phyloP scores from a whole-genome alignment of 208 protist genomes.

The Tritrichomonas foetus region DNA sequence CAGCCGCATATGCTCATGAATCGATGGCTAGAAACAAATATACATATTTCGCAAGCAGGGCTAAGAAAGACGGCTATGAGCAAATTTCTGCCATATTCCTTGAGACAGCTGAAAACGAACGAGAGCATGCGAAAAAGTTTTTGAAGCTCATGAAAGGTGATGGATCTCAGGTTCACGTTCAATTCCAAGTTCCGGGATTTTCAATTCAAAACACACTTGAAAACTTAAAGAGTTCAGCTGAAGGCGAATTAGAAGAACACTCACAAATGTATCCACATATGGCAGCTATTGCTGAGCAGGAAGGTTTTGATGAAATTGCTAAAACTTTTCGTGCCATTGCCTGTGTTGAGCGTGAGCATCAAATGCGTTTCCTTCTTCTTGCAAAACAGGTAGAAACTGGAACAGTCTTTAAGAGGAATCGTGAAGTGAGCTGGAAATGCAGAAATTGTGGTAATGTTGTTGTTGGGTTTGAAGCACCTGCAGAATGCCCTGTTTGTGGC shows the following conservation, averaged over 20 bases:
- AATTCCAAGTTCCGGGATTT: neutral
- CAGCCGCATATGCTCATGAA: neutral
- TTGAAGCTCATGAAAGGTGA: neutral
- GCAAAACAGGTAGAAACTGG: neutral
- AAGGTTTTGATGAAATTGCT: slow-evolving; percentile 37
- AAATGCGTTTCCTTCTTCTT: neutral
- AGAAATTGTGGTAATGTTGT: slow-evolving; percentile 25
- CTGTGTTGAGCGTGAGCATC: neutral
- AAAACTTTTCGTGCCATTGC: neutral
- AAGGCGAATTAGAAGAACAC: neutral
- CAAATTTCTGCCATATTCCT: slow-evolving; percentile 13
- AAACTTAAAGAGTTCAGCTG: neutral
- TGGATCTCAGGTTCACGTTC: neutral
- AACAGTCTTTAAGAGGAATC: neutral
- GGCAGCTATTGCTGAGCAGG: slow-evolving; percentile 34
- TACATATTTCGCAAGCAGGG: neutral
- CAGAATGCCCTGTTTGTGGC: neutral
- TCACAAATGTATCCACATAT: neutral
- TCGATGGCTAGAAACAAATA: slow-evolving; percentile 33
- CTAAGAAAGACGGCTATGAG: slow-evolving; percentile 27
- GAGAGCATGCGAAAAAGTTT: slow-evolving; percentile 13
- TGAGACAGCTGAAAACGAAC: slow-evolving; percentile 36
- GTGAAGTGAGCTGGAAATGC: neutral
- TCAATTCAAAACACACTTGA: neutral
- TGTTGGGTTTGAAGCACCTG: neutral